Evolutionary conservation across 208 protist species (phyloP), one percentile per base, ranked within the genome.

Genomic region (Leishmania gerbilli): DNA sequence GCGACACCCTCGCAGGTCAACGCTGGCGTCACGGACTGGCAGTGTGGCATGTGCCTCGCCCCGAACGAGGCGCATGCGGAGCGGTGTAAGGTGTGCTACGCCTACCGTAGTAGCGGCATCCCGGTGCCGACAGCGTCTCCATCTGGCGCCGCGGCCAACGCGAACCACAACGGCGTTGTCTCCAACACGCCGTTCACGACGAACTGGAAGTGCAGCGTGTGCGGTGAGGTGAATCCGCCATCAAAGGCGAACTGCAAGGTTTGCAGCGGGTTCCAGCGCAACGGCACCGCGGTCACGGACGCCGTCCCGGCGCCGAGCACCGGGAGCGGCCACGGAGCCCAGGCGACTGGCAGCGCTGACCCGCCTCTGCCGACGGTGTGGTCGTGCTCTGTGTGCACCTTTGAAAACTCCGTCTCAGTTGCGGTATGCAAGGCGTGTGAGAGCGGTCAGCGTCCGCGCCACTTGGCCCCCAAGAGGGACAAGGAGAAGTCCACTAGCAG

Each of bases 331-430:
- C 31, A 74, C 51, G 31, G 53, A 56, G 65, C 6, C 53, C 19
- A 68, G 74, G 40, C 40, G 64, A 75, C 55, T 27, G 37, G 34
- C 19, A 71, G 64, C 69, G 56, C 75, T 40, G 65, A 69, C 75
- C 62, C 75, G 40, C 24, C 83, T 27, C 74, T 56, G 77, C 74
- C 85, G 19, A 88, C 84, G 31, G 71, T 80, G 62, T 97, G 93
- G 92, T 75, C 74, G 45, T 97, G 93, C 86, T 90, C 91, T 6
- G 92, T 95, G 24, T 97, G 93, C 77, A 97, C 92, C 21, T 87
- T 95, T 31, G 89, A 97, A 71, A 97, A 97, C 82, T 49, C 84
- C 15, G 74, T 90, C 45, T 75, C 75, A 2, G 79, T 47, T 47
- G 89, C 89, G 55, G 72, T 94, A 34, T 97, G 93, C 85, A 79